phyloP scores from a whole-genome alignment of 371 early-diverging fungal species.

The Blakeslea trispora region DNA sequence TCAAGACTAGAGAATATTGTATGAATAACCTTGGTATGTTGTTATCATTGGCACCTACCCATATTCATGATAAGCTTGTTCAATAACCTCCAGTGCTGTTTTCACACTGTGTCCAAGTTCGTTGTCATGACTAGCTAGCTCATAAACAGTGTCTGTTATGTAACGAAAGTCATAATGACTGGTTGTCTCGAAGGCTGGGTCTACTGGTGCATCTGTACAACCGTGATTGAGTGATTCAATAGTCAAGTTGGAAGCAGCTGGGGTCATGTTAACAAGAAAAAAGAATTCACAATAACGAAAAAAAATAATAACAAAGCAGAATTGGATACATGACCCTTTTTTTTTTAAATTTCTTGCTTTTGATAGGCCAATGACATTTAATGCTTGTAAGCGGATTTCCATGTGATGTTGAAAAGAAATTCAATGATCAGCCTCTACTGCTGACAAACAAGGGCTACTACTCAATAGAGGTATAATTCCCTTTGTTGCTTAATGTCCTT shows the following conservation, averaged over 20 bases:
- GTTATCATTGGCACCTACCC: conserved; percentile 50
- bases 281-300: too few species aligned
- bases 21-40: too few species aligned
- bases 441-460: too few species aligned
- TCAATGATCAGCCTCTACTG: too few species aligned
- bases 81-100: conserved; percentile 63
- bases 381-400: too few species aligned
- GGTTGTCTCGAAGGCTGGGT: conserved; percentile 34
- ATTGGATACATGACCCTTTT: background rate
- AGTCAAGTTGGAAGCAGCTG: conserved; percentile 8
- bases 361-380: background rate
- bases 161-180: conserved; percentile 44
- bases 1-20: conserved; percentile 36
- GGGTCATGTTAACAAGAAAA: background rate
- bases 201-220: conserved; percentile 31
- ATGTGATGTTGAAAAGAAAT: too few species aligned
- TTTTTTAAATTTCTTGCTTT: background rate
- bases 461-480: too few species aligned
- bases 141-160: conserved; percentile 46
- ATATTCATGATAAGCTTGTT: conserved; percentile 62
- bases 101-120: conserved; percentile 44
- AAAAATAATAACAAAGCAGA: conserved; percentile 1
- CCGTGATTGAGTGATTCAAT: conserved; percentile 27
- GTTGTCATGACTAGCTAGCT: conserved; percentile 38
- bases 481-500: too few species aligned